Evolutionary conservation across 2,329 filamentous ascomycete genomes (phyloP).

Genomic region (Fusarium armeniacum): DNA sequence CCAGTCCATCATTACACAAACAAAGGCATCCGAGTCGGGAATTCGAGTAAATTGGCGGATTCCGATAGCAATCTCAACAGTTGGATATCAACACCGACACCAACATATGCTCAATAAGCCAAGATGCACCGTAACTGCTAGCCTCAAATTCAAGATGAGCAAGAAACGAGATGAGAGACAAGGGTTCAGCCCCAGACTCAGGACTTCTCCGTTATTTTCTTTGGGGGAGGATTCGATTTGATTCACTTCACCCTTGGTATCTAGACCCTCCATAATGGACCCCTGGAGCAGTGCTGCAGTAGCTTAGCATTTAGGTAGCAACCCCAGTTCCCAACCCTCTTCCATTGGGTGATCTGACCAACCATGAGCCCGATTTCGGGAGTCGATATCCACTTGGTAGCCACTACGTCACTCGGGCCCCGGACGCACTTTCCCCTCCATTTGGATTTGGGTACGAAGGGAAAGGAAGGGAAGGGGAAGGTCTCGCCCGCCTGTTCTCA

Average conservation of each 20-base stretch:
- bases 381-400: constrained; percentile 24
- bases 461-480: constrained; percentile 18
- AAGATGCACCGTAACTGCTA: constrained; percentile 19
- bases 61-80: constrained; percentile 10
- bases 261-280: constrained; percentile 25
- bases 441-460: constrained; percentile 21
- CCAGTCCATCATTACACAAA: constrained; percentile 1
- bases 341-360: constrained; percentile 26
- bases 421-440: constrained; percentile 33
- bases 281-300: constrained; percentile 27
- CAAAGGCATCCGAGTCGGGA: constrained; percentile 16
- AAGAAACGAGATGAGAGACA: constrained; percentile 23
- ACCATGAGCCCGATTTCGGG: constrained; percentile 37
- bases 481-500: constrained; percentile 26
- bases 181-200: constrained; percentile 26
- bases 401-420: constrained; percentile 44
- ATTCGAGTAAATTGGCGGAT: constrained; percentile 20
- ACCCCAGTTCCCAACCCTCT: constrained; percentile 13
- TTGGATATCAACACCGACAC: constrained; percentile 21
- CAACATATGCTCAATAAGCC: constrained; percentile 19
- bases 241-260: background rate
- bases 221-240: constrained; percentile 14
- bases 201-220: constrained; percentile 24
- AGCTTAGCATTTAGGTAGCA: constrained; percentile 7
- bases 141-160: constrained; percentile 8